phyloP scores from a whole-genome alignment of 331 rosid genomes.

The Quercus lobata region DNA sequence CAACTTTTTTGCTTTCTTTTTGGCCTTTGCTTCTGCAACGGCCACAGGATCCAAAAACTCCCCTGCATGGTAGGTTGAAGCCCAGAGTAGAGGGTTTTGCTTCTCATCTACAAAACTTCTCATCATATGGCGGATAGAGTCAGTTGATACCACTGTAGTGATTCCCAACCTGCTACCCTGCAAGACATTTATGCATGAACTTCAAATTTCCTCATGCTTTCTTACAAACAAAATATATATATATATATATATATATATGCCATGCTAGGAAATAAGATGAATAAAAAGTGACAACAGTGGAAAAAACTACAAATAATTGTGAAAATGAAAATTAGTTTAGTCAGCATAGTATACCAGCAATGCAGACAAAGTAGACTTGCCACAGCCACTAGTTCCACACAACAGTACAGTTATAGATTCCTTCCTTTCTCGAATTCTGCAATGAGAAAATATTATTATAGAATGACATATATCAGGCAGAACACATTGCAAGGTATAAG shows the following conservation, averaged over 20 bases:
- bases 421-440: conserved; percentile 90
- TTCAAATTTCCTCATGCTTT: no score
- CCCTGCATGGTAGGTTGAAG: conserved; percentile 99
- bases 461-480: neutral
- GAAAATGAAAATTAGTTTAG: neutral
- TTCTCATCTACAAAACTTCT: conserved; percentile 93
- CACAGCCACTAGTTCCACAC: conserved; percentile 99
- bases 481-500: neutral
- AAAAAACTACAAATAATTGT: neutral
- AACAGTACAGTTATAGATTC: conserved; percentile 86
- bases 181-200: conserved; percentile 9
- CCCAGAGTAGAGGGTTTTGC: conserved; percentile 93
- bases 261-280: conserved; percentile 18
- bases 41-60: conserved; percentile 94
- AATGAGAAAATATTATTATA: conserved; percentile 16
- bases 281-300: conserved; percentile 12
- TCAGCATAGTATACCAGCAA: conserved; percentile 66
- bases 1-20: conserved; percentile 66
- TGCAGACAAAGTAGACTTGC: conserved; percentile 96
- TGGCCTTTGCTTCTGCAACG: conserved; percentile 82
- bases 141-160: conserved; percentile 94
- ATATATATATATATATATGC: neutral
- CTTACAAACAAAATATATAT: no score
- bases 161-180: conserved; percentile 98
- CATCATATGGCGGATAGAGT: conserved; percentile 99